phyloP scores from a whole-genome alignment of 1,284 basidiomycete species.

The Apiotrichum porosum region DNA sequence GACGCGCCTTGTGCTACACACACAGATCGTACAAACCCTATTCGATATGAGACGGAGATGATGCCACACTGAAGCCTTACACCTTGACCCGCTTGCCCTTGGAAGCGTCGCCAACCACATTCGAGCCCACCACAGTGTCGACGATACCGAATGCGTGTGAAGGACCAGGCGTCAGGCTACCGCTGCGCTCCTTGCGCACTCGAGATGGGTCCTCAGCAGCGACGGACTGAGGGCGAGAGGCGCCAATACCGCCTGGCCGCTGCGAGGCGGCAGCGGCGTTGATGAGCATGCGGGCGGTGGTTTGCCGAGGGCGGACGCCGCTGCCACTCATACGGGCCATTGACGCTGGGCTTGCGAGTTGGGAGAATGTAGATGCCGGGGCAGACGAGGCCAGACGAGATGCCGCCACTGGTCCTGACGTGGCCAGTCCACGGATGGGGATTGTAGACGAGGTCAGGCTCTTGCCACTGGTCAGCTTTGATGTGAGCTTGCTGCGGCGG shows the following conservation, averaged over 20 bases:
- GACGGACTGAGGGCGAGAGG: not conserved
- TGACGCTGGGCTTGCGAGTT: conserved; percentile 12
- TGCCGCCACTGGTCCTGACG: not conserved
- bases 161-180: conserved; percentile 32
- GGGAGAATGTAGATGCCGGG: conserved; percentile 18
- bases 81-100: conserved; percentile 36
- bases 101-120: conserved; percentile 11
- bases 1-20: no score
- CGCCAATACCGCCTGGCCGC: not conserved
- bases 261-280: conserved; percentile 24
- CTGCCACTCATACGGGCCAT: conserved; percentile 31
- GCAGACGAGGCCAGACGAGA: conserved; percentile 24
- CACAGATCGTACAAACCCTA: no score
- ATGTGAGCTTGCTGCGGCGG: conserved; percentile 22
- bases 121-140: conserved; percentile 11
- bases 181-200: conserved; percentile 31
- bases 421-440: conserved; percentile 35
- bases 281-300: conserved; percentile 33
- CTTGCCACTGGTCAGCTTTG: conserved; percentile 12
- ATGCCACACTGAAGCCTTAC: no score
- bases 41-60: no score
- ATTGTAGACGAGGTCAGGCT: conserved; percentile 32
- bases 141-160: conserved; percentile 8
- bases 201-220: conserved; percentile 1
- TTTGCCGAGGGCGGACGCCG: conserved; percentile 41